A percentile compares a stretch with the other conserved stretches of the same genome.
Evolutionary conservation across 768 basidiomycete species (phyloP).

Genomic region (Asterophora parasitica): DNA sequence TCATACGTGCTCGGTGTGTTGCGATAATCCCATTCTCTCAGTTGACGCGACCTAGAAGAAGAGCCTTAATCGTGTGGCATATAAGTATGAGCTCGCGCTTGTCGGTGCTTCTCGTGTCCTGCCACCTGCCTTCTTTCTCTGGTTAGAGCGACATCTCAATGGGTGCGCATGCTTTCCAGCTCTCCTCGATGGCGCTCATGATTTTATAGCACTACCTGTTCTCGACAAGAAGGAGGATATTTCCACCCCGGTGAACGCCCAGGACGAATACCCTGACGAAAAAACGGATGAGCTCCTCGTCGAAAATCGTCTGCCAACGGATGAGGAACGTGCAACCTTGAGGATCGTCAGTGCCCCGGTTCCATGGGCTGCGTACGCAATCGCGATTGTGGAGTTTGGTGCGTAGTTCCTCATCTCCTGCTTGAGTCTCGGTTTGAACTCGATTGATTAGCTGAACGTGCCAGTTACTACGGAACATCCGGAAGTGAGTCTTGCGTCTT

Average conservation of each 20-base stretch:
- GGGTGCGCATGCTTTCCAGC: neutral
- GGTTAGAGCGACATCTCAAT: neutral
- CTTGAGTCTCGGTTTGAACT: neutral
- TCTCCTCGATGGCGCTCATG: neutral
- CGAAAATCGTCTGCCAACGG: slow-evolving; percentile 9
- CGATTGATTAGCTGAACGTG: slow-evolving; percentile 12
- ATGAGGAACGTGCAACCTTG: slow-evolving; percentile 12
- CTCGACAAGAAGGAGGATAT: slow-evolving; percentile 1
- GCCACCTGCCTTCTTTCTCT: neutral
- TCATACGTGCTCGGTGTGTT: slow-evolving; percentile 1
- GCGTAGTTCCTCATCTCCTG: neutral
- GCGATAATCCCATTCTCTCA: slow-evolving; percentile 2
- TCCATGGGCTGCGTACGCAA: slow-evolving; percentile 15
- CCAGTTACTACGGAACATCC: slow-evolving; percentile 15
- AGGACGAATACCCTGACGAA: neutral
- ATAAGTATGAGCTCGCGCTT: neutral
- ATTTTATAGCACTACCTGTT: neutral
- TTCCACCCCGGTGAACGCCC: neutral
- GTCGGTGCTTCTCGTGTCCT: neutral
- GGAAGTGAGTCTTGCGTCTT: slow-evolving; percentile 7
- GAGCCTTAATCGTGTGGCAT: neutral
- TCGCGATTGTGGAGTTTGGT: slow-evolving; percentile 15
- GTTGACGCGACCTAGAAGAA: no score
- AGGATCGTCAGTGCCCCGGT: slow-evolving; percentile 13
- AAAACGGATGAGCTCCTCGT: no score